These are phyloP conservation scores for Lactarius hengduanensis DNA, from an alignment of 768 basidiomycete species.

Conservation along the genomic window DNA sequence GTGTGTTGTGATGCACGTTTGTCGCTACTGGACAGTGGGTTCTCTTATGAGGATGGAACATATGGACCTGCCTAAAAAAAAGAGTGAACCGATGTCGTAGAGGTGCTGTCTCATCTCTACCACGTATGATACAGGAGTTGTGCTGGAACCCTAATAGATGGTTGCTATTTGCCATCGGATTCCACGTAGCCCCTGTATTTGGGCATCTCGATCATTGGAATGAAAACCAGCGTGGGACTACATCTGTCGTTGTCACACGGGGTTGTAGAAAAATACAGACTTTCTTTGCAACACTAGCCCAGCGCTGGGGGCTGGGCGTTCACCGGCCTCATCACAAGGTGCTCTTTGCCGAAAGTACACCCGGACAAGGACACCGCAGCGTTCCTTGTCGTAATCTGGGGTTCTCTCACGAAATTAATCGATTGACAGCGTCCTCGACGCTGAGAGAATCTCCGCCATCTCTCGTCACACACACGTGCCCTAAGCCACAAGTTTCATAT, in stretches of 20 bases:
- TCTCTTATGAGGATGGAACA: too few species aligned
- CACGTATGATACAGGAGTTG: not conserved
- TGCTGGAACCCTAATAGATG: not conserved
- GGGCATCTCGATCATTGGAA: not conserved
- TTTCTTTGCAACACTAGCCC: not conserved
- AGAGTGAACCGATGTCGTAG: not conserved
- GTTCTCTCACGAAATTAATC: too few species aligned
- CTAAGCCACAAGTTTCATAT: not conserved
- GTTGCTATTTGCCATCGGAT: not conserved
- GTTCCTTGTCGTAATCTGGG: too few species aligned
- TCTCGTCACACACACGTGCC: not conserved
- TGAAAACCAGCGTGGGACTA: not conserved
- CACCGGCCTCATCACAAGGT: not conserved
- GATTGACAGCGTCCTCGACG: not conserved
- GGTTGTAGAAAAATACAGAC: too few species aligned
- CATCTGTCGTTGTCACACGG: not conserved
- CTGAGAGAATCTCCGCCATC: not conserved
- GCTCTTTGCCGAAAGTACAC: not conserved
- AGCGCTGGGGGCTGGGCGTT: not conserved
- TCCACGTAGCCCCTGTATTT: not conserved
- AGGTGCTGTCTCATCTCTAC: slow-evolving; percentile 1
- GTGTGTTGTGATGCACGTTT: slow-evolving; percentile 1
- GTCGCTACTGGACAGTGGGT: not conserved
- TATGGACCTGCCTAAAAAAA: too few species aligned
- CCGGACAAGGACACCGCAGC: not conserved